Evolutionary conservation across 371 early-diverging fungal genomes (phyloP).

Genomic region (Sporodiniella umbellata): DNA sequence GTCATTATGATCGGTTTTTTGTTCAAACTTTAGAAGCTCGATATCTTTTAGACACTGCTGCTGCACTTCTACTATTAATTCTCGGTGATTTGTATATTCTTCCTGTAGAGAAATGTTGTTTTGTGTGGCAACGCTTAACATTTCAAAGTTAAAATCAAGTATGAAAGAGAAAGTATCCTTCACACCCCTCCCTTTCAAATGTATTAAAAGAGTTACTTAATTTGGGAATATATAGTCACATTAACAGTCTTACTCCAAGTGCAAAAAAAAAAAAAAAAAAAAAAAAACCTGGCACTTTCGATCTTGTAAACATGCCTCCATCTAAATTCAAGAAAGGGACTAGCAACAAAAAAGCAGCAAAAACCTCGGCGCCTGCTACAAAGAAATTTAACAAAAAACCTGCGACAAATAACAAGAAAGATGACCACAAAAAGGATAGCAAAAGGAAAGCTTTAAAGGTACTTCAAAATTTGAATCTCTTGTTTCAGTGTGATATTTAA

Average conservation of each 20-base stretch:
- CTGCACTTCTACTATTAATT: constrained; percentile 6
- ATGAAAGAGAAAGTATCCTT: neutral
- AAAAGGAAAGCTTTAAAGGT: constrained; percentile 1
- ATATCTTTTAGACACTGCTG: constrained; percentile 18
- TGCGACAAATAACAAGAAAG: neutral
- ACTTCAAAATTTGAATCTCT: neutral
- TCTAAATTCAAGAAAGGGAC: neutral
- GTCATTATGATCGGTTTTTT: constrained; percentile 17
- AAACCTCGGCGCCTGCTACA: neutral
- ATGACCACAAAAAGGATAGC: neutral
- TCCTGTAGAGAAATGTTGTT: constrained; percentile 16
- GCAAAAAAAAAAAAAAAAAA: neutral
- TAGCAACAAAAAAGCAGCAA: neutral
- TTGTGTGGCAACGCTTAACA: constrained; percentile 19
- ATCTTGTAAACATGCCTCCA: neutral
- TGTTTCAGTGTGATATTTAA: neutral
- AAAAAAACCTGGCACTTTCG: neutral
- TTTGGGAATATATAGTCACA: neutral
- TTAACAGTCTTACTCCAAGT: neutral
- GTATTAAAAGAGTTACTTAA: neutral
- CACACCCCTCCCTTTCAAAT: neutral
- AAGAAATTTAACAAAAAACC: neutral
- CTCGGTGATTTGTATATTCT: constrained; percentile 15
- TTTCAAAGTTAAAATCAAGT: constrained; percentile 3
- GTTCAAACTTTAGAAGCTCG: constrained; percentile 11